Base-by-base conservation (phyloP, 1,284 basidiomycete species). In the Schizophyllum amplum region DNA sequence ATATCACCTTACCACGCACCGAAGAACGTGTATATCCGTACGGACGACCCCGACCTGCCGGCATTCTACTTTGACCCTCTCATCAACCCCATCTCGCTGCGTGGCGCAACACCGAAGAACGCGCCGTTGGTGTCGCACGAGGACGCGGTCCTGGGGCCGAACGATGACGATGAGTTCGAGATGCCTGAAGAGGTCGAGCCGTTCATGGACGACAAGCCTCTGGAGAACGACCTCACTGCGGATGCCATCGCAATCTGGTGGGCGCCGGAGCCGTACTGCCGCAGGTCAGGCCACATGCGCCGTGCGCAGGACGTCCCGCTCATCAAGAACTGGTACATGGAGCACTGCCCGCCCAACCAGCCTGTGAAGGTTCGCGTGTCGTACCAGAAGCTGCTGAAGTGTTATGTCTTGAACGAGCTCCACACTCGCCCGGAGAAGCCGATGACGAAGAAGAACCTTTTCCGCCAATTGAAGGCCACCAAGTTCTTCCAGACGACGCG, bases 401-500 rank as follows among this genome's bases (percentile, higher is more conserved):
- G 89, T 68, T 99, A 83, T 73, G 96, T 99, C 26, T 78, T 98
- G 63, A 99, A 99, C 71, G 92, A 95, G 71, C 78, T 99, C 24
- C 88, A 92, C 67, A 87, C 87, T 57, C 80, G 90, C 49, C 82
- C 87, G 24, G 94, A 98, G 70, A 99, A 98, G 75, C 87, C 97
- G 3, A 96, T 96, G 88, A 91, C 92, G 64, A 98, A 96, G 82
- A 96, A 97, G 76, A 97, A 97, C 68, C 69, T 99, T 54, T 96
- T 99, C 81, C 82, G 92, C 58, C 92, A 95, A 70, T 79, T 99
- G 59, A 98, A 98, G 75, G 90, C 92, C 51, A 99, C 97, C 60
- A 99, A 99, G 74, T 99, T 99, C 78, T 99, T 99, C 87, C 97
- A 99, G 77, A 92, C 90, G 21, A 99, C 97, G 5, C 92, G 84